These are phyloP conservation scores for Hordeum vulgare DNA, from an alignment of 176 grass and related monocot genomes.

Conservation along the genomic window MorexV3_pseudomolecules_assembly NC_058519.1:789405-789904, in stretches of 20 bases:
- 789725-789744: conserved; percentile 31
- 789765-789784: conserved; percentile 34
- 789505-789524: neutral
- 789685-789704: conserved; percentile 28
- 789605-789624: neutral
- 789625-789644: conserved; percentile 18
- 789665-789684: conserved; percentile 38
- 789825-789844: conserved; percentile 39
- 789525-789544: neutral
- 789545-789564: neutral
- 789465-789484: neutral
- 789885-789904: conserved; percentile 59
- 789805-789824: conserved; percentile 45
- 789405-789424: neutral
- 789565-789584: neutral
- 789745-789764: conserved; percentile 39
- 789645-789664: conserved; percentile 41
- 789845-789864: conserved; percentile 19
- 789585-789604: neutral
- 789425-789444: neutral
- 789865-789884: conserved; percentile 46
- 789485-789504: neutral
- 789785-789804: conserved; percentile 34
- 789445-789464: neutral
- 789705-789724: conserved; percentile 53